Percentiles rank a stretch among this genome's conserved stretches.
Evolutionary conservation across 257 asterid genomes (phyloP).

Genomic region (Solanum ossicruentum): DNA sequence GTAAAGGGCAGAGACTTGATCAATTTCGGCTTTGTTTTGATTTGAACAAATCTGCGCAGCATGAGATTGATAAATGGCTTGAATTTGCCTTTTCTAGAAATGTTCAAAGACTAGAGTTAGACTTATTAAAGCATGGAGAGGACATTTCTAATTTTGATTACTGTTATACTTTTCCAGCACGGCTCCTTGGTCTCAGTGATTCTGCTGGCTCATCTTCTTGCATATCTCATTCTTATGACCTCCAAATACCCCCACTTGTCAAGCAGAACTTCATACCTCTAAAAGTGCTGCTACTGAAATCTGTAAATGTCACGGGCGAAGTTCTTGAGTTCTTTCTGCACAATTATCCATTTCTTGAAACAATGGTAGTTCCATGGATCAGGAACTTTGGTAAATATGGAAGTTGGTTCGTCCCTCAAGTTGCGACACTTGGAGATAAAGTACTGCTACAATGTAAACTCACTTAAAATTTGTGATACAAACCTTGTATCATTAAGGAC

Average conservation of each 20-base stretch:
- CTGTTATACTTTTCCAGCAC: background rate
- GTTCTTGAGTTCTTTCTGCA: background rate
- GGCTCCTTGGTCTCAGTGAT: background rate
- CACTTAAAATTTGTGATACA: constrained; percentile 18
- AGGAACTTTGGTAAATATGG: background rate
- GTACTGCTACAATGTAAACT: constrained; percentile 9
- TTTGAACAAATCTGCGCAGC: background rate
- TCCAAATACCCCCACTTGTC: background rate
- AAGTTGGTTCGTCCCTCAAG: background rate
- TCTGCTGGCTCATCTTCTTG: background rate
- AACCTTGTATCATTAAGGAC: constrained; percentile 29
- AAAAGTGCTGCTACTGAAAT: background rate
- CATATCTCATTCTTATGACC: background rate
- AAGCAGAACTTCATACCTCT: background rate
- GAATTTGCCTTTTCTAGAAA: background rate
- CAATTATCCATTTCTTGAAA: background rate
- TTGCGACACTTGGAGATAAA: constrained; percentile 29
- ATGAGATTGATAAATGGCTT: background rate
- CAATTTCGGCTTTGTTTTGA: background rate
- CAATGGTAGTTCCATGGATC: background rate
- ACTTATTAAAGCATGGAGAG: background rate
- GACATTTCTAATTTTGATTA: no score
- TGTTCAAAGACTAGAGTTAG: background rate
- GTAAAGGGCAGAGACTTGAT: background rate
- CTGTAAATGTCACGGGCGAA: background rate